phyloP scores from a whole-genome alignment of 2,329 filamentous ascomycete species.

The Colletotrichum chrysophilum region DNA sequence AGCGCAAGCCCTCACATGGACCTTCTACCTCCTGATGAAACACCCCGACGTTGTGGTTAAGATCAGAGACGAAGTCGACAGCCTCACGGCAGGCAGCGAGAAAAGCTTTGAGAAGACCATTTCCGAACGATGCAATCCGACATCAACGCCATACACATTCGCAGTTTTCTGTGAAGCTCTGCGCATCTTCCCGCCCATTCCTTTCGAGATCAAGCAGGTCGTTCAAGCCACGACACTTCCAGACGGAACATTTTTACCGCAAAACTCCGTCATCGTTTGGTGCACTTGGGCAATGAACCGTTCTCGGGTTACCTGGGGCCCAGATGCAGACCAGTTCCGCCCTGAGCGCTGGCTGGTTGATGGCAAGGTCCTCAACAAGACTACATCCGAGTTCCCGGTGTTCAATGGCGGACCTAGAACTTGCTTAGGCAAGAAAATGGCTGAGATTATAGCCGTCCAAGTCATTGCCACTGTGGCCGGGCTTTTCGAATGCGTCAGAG shows the following conservation, averaged over 20 bases:
- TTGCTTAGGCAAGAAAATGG: conserved; percentile 70
- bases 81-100: conserved; percentile 15
- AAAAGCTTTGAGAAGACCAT: conserved; percentile 25
- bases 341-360: conserved; percentile 62
- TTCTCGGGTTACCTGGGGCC: conserved; percentile 60
- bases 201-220: conserved; percentile 70
- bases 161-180: conserved; percentile 68
- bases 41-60: conserved; percentile 45
- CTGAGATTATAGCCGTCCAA: conserved; percentile 63
- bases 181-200: conserved; percentile 67
- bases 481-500: conserved; percentile 55
- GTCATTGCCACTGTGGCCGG: conserved; percentile 55
- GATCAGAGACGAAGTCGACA: conserved; percentile 47
- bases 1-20: conserved; percentile 69
- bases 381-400: conserved; percentile 64
- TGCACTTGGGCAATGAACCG: conserved; percentile 69
- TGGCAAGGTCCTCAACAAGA: conserved; percentile 44
- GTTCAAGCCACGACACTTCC: conserved; percentile 57
- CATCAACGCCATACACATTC: conserved; percentile 58
- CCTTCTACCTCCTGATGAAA: conserved; percentile 63
- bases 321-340: conserved; percentile 58
- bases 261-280: conserved; percentile 63
- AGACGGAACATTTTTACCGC: conserved; percentile 64
- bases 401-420: conserved; percentile 68
- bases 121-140: conserved; percentile 38